phyloP scores from a whole-genome alignment of 352 stramenopile genomes.

The Globisporangium takayamanum region DNA sequence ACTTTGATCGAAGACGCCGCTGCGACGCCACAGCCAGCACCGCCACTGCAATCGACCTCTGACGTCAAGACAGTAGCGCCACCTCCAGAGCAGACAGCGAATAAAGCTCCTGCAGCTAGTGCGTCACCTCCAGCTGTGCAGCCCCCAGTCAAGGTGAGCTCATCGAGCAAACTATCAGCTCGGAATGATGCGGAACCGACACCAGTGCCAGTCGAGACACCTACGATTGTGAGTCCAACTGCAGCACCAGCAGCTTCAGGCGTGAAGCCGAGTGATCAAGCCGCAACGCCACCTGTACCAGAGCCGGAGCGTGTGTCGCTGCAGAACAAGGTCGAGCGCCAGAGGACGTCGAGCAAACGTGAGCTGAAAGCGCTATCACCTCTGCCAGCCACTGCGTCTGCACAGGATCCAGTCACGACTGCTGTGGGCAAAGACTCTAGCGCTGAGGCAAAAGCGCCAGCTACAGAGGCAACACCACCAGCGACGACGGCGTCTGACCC shows the following conservation, averaged over 20 bases:
- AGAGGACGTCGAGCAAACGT: not conserved
- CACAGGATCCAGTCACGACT: not conserved
- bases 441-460: not conserved
- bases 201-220: not conserved
- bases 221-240: not conserved
- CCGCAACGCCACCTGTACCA: not conserved
- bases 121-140: not conserved
- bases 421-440: not conserved
- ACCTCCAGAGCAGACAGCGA: not conserved
- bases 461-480: not conserved
- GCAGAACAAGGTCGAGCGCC: not conserved
- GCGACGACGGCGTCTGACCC: not conserved
- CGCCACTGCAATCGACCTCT: not conserved
- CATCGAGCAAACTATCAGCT: not conserved
- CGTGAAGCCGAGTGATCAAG: not conserved
- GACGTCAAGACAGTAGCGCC: not conserved
- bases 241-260: not conserved
- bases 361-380: not conserved
- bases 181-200: not conserved
- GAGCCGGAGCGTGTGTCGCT: not conserved
- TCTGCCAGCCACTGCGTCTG: not conserved
- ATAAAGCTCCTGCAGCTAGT: not conserved
- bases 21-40: not conserved
- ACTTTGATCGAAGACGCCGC: slow-evolving; percentile 20
- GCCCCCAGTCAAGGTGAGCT: not conserved